phyloP scores from a whole-genome alignment of 1,284 basidiomycete genomes.

The Takashimella tepidaria region DNA sequence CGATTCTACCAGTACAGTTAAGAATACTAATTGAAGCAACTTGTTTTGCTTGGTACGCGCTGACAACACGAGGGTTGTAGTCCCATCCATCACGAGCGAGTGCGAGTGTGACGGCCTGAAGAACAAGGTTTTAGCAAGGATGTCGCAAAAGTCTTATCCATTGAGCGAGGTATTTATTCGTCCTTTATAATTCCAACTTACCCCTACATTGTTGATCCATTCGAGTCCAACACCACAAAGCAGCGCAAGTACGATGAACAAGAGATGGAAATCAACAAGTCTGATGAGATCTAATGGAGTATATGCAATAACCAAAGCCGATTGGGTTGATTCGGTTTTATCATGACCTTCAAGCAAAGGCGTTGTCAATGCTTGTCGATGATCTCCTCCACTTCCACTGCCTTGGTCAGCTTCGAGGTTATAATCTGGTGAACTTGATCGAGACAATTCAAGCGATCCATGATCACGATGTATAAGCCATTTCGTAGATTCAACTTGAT shows the following conservation, averaged over 20 bases:
- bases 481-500: no score
- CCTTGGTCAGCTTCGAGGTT: no score
- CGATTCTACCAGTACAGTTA: constrained; percentile 74
- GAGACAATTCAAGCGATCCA: constrained; percentile 30
- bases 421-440: constrained; percentile 33
- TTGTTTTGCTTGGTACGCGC: constrained; percentile 74
- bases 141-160: no score
- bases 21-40: constrained; percentile 79
- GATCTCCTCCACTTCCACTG: no score
- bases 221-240: constrained; percentile 82
- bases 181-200: constrained; percentile 3
- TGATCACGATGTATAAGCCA: no score
- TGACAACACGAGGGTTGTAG: constrained; percentile 63
- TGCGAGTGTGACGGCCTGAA: no score
- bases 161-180: background rate
- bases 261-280: constrained; percentile 65
- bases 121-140: no score
- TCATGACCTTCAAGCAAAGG: background rate
- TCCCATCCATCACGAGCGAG: constrained; percentile 62
- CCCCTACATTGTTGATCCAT: constrained; percentile 91
- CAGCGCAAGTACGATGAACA: constrained; percentile 65
- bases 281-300: constrained; percentile 28
- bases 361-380: no score
- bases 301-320: constrained; percentile 13
- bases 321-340: background rate